A percentile compares a stretch with the other conserved stretches of the same genome.
These are phyloP conservation scores for Pseudonitzschia delicatissima DNA, from an alignment of 108 stramenopile species.

Conservation along the genomic window DNA sequence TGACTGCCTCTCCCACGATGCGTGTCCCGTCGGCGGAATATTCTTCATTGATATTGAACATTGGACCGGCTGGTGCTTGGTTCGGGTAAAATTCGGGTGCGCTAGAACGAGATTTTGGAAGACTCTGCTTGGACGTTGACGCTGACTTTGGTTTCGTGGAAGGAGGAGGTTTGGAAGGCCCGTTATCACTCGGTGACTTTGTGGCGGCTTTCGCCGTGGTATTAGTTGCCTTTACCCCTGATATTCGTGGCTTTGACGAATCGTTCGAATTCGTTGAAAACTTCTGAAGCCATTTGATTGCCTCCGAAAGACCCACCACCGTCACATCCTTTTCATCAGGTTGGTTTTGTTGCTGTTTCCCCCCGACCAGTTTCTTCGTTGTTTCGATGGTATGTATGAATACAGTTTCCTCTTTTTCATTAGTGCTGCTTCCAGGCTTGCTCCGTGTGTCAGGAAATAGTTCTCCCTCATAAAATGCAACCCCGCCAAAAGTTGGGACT, in stretches of 20 bases:
- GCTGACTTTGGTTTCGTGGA: background rate
- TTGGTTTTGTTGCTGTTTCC: background rate
- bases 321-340: background rate
- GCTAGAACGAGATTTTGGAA: background rate
- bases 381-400: background rate
- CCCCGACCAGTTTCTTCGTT: background rate
- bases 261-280: background rate
- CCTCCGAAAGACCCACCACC: background rate
- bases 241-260: background rate
- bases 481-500: background rate
- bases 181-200: background rate
- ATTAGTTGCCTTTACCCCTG: background rate
- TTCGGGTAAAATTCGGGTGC: background rate
- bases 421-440: background rate
- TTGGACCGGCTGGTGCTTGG: background rate
- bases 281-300: slow-evolving; percentile 1
- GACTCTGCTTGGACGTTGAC: background rate
- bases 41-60: slow-evolving; percentile 12
- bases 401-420: background rate
- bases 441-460: background rate
- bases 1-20: background rate
- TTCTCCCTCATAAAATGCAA: slow-evolving; percentile 13
- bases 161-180: background rate
- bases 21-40: background rate
- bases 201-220: background rate